Evolutionary conservation across 1,139 yeast species (phyloP).

Genomic region (Candida glucosophila): DNA sequence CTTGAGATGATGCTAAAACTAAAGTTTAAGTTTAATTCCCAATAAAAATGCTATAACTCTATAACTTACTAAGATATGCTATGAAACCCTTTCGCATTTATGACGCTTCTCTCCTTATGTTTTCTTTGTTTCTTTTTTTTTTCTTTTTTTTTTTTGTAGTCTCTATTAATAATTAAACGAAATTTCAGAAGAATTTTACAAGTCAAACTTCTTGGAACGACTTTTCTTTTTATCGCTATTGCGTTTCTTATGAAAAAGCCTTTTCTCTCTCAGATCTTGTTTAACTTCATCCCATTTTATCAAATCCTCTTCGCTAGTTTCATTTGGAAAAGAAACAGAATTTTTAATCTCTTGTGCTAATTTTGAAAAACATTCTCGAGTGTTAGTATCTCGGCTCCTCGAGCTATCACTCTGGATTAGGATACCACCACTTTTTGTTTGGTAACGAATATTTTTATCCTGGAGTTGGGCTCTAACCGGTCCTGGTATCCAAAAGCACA

Average conservation of each 20-base stretch:
- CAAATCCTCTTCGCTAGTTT: conserved; percentile 38
- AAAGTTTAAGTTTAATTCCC: no score
- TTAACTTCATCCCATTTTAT: conserved; percentile 49
- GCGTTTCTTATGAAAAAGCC: conserved; percentile 45
- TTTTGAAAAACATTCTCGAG: conserved; percentile 52
- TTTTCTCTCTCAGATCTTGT: conserved; percentile 35
- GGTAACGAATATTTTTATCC: conserved; percentile 38
- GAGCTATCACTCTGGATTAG: conserved; percentile 55
- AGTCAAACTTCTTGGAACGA: conserved; percentile 33
- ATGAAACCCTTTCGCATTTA: no score
- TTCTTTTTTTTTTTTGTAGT: no score
- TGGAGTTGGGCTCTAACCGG: conserved; percentile 39
- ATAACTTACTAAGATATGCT: no score
- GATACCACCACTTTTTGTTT: conserved; percentile 49
- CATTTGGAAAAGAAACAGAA: conserved; percentile 41
- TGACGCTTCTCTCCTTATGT: no score
- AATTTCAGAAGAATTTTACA: conserved; percentile 1
- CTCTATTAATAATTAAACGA: background rate
- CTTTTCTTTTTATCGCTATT: conserved; percentile 47
- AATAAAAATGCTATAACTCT: no score
- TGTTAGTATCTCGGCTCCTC: conserved; percentile 52
- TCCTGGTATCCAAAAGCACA: conserved; percentile 55
- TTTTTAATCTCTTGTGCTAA: conserved; percentile 45
- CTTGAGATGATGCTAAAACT: no score
- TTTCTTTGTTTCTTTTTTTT: no score